Conservation (phyloP, 2,329 filamentous ascomycete genomes). For the Coniochaeta hoffmannii region DNA sequence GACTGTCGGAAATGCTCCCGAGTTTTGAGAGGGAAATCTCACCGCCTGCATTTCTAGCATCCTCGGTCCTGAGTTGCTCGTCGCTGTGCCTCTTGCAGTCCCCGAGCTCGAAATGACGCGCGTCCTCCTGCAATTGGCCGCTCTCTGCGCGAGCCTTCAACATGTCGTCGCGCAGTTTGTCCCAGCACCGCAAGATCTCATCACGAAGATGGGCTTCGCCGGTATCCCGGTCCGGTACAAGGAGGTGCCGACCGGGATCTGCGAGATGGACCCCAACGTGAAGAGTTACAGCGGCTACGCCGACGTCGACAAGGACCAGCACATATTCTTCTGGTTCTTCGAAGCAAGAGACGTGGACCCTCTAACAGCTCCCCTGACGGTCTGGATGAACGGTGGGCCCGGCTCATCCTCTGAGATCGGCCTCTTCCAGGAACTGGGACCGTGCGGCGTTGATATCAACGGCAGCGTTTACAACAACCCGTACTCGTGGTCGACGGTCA, state of each 20-base stretch:
- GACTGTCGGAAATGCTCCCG: background rate
- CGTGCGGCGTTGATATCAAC: constrained; percentile 31
- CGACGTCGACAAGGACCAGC: constrained; percentile 29
- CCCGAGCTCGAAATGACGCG: background rate
- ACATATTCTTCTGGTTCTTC: constrained; percentile 43
- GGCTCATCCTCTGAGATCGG: constrained; percentile 47
- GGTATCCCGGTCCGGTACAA: constrained; percentile 38
- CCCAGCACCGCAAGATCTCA: constrained; percentile 26
- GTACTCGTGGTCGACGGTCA: constrained; percentile 50
- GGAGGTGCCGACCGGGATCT: constrained; percentile 36
- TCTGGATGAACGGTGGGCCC: constrained; percentile 47
- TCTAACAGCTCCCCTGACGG: constrained; percentile 35
- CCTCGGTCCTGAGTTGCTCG: background rate
- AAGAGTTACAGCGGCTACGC: constrained; percentile 35
- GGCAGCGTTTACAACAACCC: constrained; percentile 43
- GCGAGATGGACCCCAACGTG: constrained; percentile 32
- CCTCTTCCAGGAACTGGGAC: constrained; percentile 39
- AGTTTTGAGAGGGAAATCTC: background rate
- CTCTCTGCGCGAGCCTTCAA: background rate
- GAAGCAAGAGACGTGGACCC: constrained; percentile 38
- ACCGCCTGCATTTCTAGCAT: background rate
- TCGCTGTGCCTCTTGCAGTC: background rate
- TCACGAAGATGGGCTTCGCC: constrained; percentile 22
- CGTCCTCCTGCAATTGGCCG: background rate
- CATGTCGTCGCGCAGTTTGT: constrained; percentile 23